phyloP scores from a whole-genome alignment of 2,329 filamentous ascomycete genomes.

The Aspergillus persii region DNA sequence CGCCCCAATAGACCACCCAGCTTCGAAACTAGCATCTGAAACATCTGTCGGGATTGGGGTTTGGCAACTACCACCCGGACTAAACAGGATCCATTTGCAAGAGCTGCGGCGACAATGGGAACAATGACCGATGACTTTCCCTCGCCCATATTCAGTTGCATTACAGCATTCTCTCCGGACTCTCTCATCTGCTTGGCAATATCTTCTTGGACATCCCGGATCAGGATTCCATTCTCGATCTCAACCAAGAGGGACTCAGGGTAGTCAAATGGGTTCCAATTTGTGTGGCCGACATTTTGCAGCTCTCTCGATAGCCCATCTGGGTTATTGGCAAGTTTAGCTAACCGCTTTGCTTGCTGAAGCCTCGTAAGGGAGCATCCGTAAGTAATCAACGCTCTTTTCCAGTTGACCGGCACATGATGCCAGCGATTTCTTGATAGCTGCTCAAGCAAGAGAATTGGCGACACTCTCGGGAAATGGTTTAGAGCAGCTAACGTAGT shows the following conservation, averaged over 20 bases:
- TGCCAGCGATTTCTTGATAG: constrained; percentile 17
- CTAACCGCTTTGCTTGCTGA: constrained; percentile 30
- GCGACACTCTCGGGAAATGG: constrained; percentile 22
- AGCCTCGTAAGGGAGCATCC: constrained; percentile 27
- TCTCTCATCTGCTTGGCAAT: constrained; percentile 58
- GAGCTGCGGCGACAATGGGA: constrained; percentile 57
- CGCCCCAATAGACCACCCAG: constrained; percentile 47
- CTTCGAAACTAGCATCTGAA: constrained; percentile 40
- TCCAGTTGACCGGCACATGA: constrained; percentile 15
- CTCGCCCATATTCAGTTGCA: constrained; percentile 71
- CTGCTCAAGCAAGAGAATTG: constrained; percentile 22
- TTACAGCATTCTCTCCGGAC: constrained; percentile 51
- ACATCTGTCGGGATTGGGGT: constrained; percentile 61
- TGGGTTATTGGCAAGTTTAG: constrained; percentile 7
- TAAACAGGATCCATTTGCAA: constrained; percentile 52
- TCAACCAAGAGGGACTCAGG: constrained; percentile 66
- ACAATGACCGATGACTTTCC: constrained; percentile 70
- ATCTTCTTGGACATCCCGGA: constrained; percentile 58
- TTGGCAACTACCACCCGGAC: constrained; percentile 61
- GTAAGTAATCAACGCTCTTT: constrained; percentile 21
- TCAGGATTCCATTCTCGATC: constrained; percentile 60
- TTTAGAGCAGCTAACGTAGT: constrained; percentile 1
- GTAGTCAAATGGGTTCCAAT: constrained; percentile 52
- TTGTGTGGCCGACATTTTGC: constrained; percentile 52
- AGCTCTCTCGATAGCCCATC: constrained; percentile 35